Conservation (phyloP, 1,284 basidiomycete species). For the Trichosporon faecale region DNA sequence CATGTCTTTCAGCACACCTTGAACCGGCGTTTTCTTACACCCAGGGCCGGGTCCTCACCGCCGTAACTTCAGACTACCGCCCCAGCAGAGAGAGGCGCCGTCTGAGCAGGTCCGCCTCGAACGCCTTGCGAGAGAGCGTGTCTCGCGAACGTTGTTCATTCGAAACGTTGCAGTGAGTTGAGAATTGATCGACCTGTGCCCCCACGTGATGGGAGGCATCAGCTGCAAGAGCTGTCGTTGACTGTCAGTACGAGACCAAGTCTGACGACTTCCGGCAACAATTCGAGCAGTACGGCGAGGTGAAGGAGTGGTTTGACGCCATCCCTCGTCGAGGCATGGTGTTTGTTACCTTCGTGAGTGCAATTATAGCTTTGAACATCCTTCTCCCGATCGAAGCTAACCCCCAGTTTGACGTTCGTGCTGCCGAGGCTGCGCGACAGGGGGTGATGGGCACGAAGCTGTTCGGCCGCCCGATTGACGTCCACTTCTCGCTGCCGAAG, state of each 20-base stretch:
- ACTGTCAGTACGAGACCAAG: constrained; percentile 78
- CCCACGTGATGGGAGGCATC: too few species aligned
- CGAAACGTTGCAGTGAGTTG: constrained; percentile 86
- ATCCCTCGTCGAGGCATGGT: constrained; percentile 92
- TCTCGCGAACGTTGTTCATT: constrained; percentile 92
- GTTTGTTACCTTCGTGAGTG: constrained; percentile 94
- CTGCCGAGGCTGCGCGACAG: constrained; percentile 84
- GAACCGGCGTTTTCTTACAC: not conserved
- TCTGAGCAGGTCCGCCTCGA: constrained; percentile 17
- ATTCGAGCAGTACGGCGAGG: constrained; percentile 89
- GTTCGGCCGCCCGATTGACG: constrained; percentile 86
- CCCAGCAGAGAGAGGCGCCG: constrained; percentile 4
- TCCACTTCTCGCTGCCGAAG: constrained; percentile 91
- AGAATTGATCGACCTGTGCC: not conserved
- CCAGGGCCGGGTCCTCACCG: constrained; percentile 2
- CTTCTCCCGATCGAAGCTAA: too few species aligned
- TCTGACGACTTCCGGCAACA: constrained; percentile 74
- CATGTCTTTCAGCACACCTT: not conserved
- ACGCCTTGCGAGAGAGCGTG: constrained; percentile 61
- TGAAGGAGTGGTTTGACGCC: constrained; percentile 94
- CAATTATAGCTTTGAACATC: too few species aligned
- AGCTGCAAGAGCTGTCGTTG: not conserved
- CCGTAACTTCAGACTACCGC: not conserved
- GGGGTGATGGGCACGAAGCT: constrained; percentile 80
- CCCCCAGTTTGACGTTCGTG: constrained; percentile 77